Evolutionary conservation across 2,329 filamentous ascomycete species (phyloP), one percentile per base, ranked within the genome.

Genomic region (Fusarium oxysporum): DNA sequence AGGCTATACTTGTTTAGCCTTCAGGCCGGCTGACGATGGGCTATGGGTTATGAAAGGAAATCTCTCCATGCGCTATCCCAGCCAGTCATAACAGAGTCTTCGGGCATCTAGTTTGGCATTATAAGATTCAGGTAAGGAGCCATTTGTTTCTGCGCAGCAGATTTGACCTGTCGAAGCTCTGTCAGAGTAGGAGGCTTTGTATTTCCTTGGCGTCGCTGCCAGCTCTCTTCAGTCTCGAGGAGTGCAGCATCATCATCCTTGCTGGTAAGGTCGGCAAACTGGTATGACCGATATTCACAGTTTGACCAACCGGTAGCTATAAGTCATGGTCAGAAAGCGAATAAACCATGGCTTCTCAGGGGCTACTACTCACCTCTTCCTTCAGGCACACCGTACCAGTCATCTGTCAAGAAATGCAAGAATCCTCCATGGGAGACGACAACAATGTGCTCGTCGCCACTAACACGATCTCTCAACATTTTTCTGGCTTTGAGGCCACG

Each of bases 341-440:
- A 9, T 25, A 21, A 12, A 12, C 17, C 16, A 16, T 28, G 12
- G 40, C 21, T 35, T 19, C n/a, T 51, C 32, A 25, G 9, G 32
- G 28, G 33, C 12, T 30, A 19, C 30, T 23, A 79, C 85, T 62
- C 80, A 86, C 86, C 83, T 65, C 68, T 71, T 1, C 77, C 76
- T 7, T 85, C 76, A 76, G 82, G 79, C 30, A 88, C 87, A 45
- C 90, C 92, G 60, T 90, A 85, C 90, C 91, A 97, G 77, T 97
- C 94, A 74, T 95, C 89, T 1, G 93, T 96, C 71, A 97, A 83
- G 77, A 94, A 97, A 80, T 97, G 95, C 76, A 97, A 80, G 75
- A 95, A 93, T 2, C 92, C 93, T 4, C 95, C 95, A 77, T 97
- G 95, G 6, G 93, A 92, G 12, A 97, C 93, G 4, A 95, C 86